Evolutionary conservation across 805 yeast species (phyloP), one percentile per base, ranked within the genome.

Genomic region (Blastobotrys peoriensis): DNA sequence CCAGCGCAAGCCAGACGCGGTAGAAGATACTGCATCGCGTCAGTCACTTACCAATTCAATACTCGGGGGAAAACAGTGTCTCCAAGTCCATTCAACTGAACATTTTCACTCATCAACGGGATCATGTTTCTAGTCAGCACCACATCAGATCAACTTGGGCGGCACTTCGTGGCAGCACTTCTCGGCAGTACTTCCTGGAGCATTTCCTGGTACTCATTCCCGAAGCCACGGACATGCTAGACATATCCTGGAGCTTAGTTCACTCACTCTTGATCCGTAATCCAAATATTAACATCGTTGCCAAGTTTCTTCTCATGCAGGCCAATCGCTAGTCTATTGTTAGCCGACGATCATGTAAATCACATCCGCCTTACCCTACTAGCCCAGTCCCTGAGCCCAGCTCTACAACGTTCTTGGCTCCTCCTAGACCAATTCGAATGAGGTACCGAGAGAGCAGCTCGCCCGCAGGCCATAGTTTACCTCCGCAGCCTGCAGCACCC

Each of bases 401-500:
- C 50, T 77, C 83, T 9, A 77, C 54, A 3, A 75, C 63, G 28
- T 64, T 64, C 13, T 46, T 46, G 25, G 47, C 43, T 4, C 43
- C 46, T 1, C 41, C 27, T 1, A 48, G 39, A 1, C 64, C 60
- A 18, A 62, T 56, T 13, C 62, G 48, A 37, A 59, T 54, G 46
- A 75, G 48, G 47, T 75, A 77, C 33, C 71, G 62, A 10, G 79
- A 67, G 16, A 77, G 60, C 38, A 76, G 61, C 44, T 76, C 78
- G 15, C 82, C 83, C 6, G 82, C 80, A 1, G 78, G 67, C 83
- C 83, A 77, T 3, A 77, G 64, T 46, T 75, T 72, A 2, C 83
- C 83, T n/a, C 83, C 83, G 57, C 82, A 78, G 1, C 83, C 83
- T 3, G 69, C 57, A 1, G 69, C 75, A 5, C 82, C 82, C 33